phyloP scores from a whole-genome alignment of 306 rosid genomes.

The Sesbania bispinosa region DNA sequence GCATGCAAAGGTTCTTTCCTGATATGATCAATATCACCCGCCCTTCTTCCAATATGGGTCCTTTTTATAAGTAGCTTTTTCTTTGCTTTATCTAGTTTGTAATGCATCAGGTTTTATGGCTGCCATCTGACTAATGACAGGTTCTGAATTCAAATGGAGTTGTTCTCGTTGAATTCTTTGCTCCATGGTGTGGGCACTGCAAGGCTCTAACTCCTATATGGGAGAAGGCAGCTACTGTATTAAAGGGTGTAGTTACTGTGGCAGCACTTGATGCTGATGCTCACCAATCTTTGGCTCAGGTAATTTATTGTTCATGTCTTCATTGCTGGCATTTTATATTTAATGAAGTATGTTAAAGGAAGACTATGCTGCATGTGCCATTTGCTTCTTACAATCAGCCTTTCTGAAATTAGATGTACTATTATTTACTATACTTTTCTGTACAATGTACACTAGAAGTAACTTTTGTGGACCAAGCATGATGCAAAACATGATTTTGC shows the following conservation, averaged over 20 bases:
- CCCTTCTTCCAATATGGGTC: neutral
- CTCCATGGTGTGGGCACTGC: constrained; percentile 99
- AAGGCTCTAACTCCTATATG: constrained; percentile 84
- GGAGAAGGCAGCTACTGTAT: constrained; percentile 89
- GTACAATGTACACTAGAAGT: neutral
- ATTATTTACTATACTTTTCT: neutral
- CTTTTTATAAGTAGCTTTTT: neutral
- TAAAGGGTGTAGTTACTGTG: constrained; percentile 89
- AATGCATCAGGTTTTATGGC: neutral
- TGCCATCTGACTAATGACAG: constrained; percentile 45
- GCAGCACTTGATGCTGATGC: constrained; percentile 98
- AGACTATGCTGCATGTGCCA: neutral
- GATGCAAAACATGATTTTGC: neutral
- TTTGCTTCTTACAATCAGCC: constrained; percentile 12
- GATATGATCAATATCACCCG: neutral
- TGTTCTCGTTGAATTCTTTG: constrained; percentile 94
- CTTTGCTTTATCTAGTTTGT: neutral
- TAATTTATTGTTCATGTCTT: constrained; percentile 26
- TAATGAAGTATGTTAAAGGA: constrained; percentile 10
- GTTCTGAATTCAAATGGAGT: constrained; percentile 89
- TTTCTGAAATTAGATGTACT: constrained; percentile 3
- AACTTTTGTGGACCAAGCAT: neutral
- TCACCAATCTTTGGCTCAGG: constrained; percentile 93
- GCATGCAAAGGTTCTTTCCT: neutral
- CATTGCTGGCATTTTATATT: constrained; percentile 9